phyloP scores from a whole-genome alignment of 2,329 filamentous ascomycete genomes.

The Aspergillus latus region DNA sequence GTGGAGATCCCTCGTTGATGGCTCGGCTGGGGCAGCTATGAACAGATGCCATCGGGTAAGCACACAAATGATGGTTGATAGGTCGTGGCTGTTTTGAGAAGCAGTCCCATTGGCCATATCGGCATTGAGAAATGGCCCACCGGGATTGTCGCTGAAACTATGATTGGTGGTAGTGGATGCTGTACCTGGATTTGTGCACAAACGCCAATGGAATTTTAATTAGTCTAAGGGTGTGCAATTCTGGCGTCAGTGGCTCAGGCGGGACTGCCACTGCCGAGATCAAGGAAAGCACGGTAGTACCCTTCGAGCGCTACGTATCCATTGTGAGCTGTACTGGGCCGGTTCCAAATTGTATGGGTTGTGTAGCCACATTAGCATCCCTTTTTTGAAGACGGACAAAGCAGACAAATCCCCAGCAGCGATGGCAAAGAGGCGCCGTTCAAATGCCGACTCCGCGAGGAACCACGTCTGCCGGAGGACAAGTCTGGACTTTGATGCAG shows the following conservation, averaged over 20 bases:
- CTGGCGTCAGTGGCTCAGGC: constrained; percentile 2
- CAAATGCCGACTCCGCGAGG: not conserved
- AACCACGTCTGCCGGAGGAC: not conserved
- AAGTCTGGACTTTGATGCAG: not conserved
- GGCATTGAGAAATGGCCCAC: not conserved
- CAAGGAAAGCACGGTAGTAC: not conserved
- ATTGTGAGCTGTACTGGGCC: not conserved
- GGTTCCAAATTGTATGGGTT: not conserved
- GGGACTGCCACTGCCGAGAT: not conserved
- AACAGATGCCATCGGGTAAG: not conserved
- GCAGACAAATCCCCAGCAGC: not conserved
- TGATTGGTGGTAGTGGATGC: constrained; percentile 1
- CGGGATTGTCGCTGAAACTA: not conserved
- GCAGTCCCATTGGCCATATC: constrained; percentile 6
- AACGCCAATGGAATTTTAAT: not conserved
- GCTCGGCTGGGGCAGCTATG: not conserved
- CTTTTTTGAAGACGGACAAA: not conserved
- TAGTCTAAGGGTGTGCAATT: not conserved
- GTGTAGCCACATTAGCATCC: constrained; percentile 3
- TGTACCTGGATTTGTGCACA: constrained; percentile 7
- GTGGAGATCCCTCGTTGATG: not conserved
- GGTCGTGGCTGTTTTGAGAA: not conserved
- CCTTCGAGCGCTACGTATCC: not conserved
- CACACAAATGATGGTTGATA: not conserved
- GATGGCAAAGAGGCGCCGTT: not conserved